These are phyloP conservation scores for Neurospora sp. DNA, from an alignment of 495 filamentous ascomycete species.

Conservation along the genomic window DNA sequence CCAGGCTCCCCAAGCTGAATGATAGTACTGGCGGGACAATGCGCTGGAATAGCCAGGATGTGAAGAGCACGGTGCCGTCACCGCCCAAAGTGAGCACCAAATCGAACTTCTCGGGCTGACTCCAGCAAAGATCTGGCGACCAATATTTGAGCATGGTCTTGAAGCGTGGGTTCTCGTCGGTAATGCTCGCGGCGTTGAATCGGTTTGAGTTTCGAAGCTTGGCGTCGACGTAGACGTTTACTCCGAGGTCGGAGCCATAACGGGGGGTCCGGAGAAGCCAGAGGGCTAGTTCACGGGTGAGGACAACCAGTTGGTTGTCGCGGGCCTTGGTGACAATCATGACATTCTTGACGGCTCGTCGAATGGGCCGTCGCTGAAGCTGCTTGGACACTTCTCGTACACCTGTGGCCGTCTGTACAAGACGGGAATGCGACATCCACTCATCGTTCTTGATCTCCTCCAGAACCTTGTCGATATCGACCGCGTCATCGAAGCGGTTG, in stretches of 20 bases:
- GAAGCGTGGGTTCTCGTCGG: conserved; percentile 61
- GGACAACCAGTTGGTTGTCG: conserved; percentile 75
- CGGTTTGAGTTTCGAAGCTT: conserved; percentile 78
- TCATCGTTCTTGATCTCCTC: conserved; percentile 91
- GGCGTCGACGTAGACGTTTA: conserved; percentile 91
- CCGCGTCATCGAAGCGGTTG: conserved; percentile 87
- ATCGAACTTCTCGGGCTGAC: conserved; percentile 80
- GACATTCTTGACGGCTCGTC: conserved; percentile 74
- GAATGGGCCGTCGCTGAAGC: conserved; percentile 78
- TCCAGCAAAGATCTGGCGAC: conserved; percentile 91
- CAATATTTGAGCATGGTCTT: conserved; percentile 79
- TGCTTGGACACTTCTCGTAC: conserved; percentile 93
- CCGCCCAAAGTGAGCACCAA: conserved; percentile 85
- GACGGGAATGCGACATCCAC: conserved; percentile 78
- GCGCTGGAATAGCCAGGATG: conserved; percentile 88
- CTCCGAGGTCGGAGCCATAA: conserved; percentile 65
- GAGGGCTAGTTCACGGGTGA: conserved; percentile 75
- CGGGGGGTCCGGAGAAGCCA: conserved; percentile 81
- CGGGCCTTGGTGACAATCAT: conserved; percentile 97
- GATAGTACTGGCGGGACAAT: conserved; percentile 83
- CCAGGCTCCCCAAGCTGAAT: conserved; percentile 80
- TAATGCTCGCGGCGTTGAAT: conserved; percentile 66
- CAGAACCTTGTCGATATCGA: conserved; percentile 88
- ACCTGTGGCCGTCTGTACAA: conserved; percentile 88
- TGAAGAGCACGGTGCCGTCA: conserved; percentile 86